Percentiles rank a stretch among this genome's conserved stretches.
Conservation (phyloP, 2,329 filamentous ascomycete genomes). For the Colletotrichum musicola region DNA sequence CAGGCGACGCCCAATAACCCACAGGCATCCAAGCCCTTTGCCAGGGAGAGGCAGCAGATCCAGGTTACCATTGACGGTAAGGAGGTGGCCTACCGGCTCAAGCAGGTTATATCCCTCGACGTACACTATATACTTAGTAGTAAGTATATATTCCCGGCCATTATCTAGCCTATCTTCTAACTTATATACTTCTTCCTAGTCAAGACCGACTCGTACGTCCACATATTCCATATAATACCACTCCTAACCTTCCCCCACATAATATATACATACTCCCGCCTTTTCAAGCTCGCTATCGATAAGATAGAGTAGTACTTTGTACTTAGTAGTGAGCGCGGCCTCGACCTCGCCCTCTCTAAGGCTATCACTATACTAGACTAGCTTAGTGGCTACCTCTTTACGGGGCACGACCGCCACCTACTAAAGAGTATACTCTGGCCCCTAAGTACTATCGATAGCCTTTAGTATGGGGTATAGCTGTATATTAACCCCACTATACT, state of each 20-base stretch:
- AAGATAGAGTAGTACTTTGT: slow-evolving; percentile 26
- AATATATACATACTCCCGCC: slow-evolving; percentile 10
- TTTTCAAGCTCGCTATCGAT: slow-evolving; percentile 18
- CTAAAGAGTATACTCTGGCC: not conserved
- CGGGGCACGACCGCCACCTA: not conserved
- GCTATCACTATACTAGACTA: not conserved
- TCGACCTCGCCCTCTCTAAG: not conserved
- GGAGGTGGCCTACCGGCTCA: slow-evolving; percentile 22
- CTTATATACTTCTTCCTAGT: slow-evolving; percentile 35
- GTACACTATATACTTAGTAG: not conserved
- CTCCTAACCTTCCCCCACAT: slow-evolving; percentile 12
- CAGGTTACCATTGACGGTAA: not conserved
- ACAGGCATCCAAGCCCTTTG: slow-evolving; percentile 27
- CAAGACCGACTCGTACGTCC: slow-evolving; percentile 23
- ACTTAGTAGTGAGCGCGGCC: not conserved
- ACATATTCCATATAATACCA: slow-evolving; percentile 21
- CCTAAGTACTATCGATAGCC: too few relatives aligned
- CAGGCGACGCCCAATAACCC: slow-evolving; percentile 13
- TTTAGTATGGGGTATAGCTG: too few relatives aligned
- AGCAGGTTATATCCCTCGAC: slow-evolving; percentile 30
- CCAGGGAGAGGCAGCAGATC: slow-evolving; percentile 8
- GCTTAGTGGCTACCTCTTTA: slow-evolving; percentile 7
- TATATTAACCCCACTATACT: too few relatives aligned
- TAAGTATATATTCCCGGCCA: slow-evolving; percentile 12
- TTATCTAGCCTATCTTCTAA: slow-evolving; percentile 34